Base-by-base conservation (phyloP, 2,329 filamentous ascomycete species). In the Fusarium subglutinans region DNA sequence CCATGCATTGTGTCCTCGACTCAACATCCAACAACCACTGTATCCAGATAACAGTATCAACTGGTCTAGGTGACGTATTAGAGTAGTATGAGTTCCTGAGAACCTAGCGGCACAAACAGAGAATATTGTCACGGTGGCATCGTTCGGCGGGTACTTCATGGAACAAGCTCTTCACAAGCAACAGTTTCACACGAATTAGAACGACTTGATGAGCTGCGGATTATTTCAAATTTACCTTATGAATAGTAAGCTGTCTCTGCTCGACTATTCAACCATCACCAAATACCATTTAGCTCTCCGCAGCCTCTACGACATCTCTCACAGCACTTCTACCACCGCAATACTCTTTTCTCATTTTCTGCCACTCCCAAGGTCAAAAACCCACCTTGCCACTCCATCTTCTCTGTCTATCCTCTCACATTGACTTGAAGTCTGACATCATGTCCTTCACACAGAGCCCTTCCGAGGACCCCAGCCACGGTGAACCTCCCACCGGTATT, bases 331-430 rank as follows among this genome's bases (percentile, higher is more conserved):
- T 26, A 45, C 24, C 11, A 24, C 22, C 15, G 5, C 28, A 51
- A 6, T 14, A 35, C 17, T 51, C 48, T 20, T 10, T 51, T 11
- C 12, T 3, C 12, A 11, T 14, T n/a, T 35, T 14, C 12, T 35
- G 8, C 8, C 8, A 35, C 8, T 17, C 40, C 4, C 18, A 7
- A 33, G 28, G 12, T 15, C 8, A 11, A 8, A 17, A 3, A 9
- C 4, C 7, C 20, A 22, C 20, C 7, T 47, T 47, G 5, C 24
- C 12, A 18, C 4, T 26, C 26, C 43, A 26, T 1, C 35, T 18
- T 12, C 0, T 12, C 6, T 8, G 1, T 11, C 6, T 28, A 17
- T 6, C 4, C 14, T 48, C 14, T 11, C 26, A 48, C 1, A 15
- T 28, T 2, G 1, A n/a, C 20, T 30, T 30, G 5, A n/a, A 30